These are phyloP conservation scores for Metschnikowia amazonensis DNA, from an alignment of 805 yeast genomes.

Conservation along the genomic window DNA sequence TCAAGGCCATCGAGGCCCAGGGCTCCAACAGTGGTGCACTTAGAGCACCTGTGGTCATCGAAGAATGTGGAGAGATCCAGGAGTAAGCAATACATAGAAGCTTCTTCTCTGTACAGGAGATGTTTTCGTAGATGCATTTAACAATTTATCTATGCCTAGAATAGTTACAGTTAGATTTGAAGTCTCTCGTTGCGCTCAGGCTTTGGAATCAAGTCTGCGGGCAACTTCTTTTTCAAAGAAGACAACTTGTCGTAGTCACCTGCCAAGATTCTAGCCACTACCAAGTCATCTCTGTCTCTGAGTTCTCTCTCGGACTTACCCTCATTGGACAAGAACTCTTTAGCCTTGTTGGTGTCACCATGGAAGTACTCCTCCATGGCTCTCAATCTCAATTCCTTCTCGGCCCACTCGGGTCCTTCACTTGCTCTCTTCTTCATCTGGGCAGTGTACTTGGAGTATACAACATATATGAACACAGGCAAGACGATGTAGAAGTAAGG, in stretches of 20 bases:
- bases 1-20: slow-evolving; percentile 23
- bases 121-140: slow-evolving; percentile 6
- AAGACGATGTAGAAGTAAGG: slow-evolving; percentile 67
- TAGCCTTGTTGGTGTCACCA: slow-evolving; percentile 48
- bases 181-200: slow-evolving; percentile 31
- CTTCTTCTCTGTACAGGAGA: not conserved
- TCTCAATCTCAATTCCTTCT: slow-evolving; percentile 74
- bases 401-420: slow-evolving; percentile 72
- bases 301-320: slow-evolving; percentile 54
- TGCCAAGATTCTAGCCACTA: slow-evolving; percentile 74
- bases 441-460: slow-evolving; percentile 46
- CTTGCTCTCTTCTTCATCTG: slow-evolving; percentile 38
- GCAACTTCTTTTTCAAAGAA: slow-evolving; percentile 50
- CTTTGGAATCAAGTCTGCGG: slow-evolving; percentile 37
- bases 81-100: slow-evolving; percentile 10
- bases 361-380: slow-evolving; percentile 60
- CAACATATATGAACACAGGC: slow-evolving; percentile 61
- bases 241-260: slow-evolving; percentile 79
- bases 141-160: slow-evolving; percentile 2
- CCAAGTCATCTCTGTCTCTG: slow-evolving; percentile 67
- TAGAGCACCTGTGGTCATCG: slow-evolving; percentile 21
- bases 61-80: slow-evolving; percentile 26
- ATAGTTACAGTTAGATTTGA: slow-evolving; percentile 24
- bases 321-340: slow-evolving; percentile 50
- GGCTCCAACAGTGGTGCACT: slow-evolving; percentile 23